These are phyloP conservation scores for Tieghemiomyces parasiticus DNA, from an alignment of 192 early-diverging fungal species.

Conservation along the genomic window DNA sequence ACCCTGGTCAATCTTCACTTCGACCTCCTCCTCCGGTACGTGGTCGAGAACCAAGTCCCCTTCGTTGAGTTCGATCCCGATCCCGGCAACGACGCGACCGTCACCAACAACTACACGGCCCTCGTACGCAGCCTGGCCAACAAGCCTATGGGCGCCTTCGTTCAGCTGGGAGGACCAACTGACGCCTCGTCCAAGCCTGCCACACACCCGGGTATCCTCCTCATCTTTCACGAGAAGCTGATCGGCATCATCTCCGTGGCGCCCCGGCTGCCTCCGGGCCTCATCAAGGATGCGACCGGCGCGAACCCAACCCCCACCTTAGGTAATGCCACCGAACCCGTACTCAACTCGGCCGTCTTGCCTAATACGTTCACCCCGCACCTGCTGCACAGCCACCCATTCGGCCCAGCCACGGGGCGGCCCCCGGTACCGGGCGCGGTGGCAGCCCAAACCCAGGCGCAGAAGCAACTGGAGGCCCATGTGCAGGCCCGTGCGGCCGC, in stretches of 20 bases:
- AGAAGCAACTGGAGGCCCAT: no score
- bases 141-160: conserved; percentile 10
- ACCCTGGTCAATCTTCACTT: background rate
- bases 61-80: conserved; percentile 5
- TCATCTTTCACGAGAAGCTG: conserved; percentile 6
- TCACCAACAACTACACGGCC: background rate
- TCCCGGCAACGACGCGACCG: background rate
- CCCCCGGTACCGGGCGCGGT: no score
- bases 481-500: no score
- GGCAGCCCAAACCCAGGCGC: no score
- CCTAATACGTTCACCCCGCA: no score
- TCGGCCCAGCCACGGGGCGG: no score
- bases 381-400: no score
- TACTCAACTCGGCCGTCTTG: no score
- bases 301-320: no score
- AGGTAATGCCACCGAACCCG: no score
- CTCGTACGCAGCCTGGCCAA: conserved; percentile 3
- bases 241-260: background rate
- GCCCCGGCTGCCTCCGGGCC: background rate
- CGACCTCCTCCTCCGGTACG: background rate
- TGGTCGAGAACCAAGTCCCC: background rate
- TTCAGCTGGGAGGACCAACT: background rate
- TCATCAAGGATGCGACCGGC: no score
- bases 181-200: background rate
- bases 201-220: conserved; percentile 1